Evolutionary conservation across 345 rosid species (phyloP).

Genomic region (Theobroma cacao): DNA sequence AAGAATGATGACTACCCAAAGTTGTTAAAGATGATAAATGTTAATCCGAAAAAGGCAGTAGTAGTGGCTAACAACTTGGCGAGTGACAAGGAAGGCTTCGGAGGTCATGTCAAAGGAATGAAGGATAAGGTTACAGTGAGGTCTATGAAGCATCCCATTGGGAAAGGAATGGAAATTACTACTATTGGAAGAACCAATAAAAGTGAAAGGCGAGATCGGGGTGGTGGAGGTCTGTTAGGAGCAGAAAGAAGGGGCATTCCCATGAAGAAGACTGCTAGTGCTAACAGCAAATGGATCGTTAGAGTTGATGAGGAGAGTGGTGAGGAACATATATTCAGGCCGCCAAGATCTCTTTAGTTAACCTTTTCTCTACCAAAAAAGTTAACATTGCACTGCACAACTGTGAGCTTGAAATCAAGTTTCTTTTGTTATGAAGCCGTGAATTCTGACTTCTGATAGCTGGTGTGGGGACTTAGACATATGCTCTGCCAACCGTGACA

Average conservation of each 20-base stretch:
- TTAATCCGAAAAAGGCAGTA: conserved; percentile 33
- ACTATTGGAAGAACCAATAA: conserved; percentile 25
- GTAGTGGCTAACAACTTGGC: conserved; percentile 48
- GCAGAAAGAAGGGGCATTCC: not conserved
- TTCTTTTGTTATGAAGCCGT: not conserved
- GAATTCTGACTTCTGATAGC: not conserved
- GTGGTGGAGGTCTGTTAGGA: not conserved
- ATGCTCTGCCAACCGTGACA: not conserved
- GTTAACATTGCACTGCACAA: not conserved
- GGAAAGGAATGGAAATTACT: conserved; percentile 48
- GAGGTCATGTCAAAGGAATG: conserved; percentile 29
- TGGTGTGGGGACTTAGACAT: not conserved
- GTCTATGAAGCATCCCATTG: conserved; percentile 41
- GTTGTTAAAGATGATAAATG: conserved; percentile 32
- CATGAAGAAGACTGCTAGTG: not conserved
- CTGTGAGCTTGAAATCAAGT: not conserved
- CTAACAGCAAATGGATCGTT: conserved; percentile 37
- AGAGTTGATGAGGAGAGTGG: conserved; percentile 41
- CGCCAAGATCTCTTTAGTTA: conserved; percentile 19
- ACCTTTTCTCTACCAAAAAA: not conserved
- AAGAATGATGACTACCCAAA: conserved; percentile 27
- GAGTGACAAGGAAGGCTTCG: conserved; percentile 32
- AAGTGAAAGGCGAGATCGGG: conserved; percentile 8
- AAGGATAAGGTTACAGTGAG: conserved; percentile 31
- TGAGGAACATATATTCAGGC: conserved; percentile 48